Conservation (phyloP, 805 yeast species). For the Nakazawaea molendinolei region DNA sequence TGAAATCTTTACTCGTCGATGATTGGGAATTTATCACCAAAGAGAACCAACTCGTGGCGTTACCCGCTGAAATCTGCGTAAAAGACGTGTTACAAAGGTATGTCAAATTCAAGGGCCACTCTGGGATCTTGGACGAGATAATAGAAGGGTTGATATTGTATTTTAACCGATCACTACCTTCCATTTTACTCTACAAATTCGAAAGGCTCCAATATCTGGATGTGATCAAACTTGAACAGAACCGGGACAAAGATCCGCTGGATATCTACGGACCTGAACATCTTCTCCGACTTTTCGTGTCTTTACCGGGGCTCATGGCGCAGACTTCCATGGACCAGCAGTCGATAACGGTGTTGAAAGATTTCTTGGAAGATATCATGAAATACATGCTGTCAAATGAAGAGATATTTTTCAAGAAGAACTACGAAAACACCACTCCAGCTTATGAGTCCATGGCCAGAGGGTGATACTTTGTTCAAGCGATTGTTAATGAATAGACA, state of each 20-base stretch:
- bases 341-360: constrained; percentile 48
- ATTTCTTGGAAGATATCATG: constrained; percentile 48
- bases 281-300: constrained; percentile 65
- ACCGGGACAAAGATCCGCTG: constrained; percentile 26
- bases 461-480: constrained; percentile 8
- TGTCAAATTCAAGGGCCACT: constrained; percentile 24
- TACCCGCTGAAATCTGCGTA: constrained; percentile 58
- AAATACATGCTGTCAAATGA: constrained; percentile 42
- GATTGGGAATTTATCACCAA: constrained; percentile 93
- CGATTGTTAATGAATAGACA: no score
- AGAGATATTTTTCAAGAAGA: constrained; percentile 27
- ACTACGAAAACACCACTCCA: constrained; percentile 47
- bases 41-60: constrained; percentile 58
- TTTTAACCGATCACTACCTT: constrained; percentile 68
- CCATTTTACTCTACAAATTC: constrained; percentile 63
- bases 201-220: constrained; percentile 71
- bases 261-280: constrained; percentile 78
- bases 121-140: constrained; percentile 61
- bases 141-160: constrained; percentile 61
- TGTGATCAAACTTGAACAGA: constrained; percentile 21
- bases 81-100: constrained; percentile 50
- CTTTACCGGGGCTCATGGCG: constrained; percentile 77
- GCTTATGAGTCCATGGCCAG: constrained; percentile 33
- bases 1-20: constrained; percentile 72
- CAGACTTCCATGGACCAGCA: constrained; percentile 78